A percentile compares a stretch with the other conserved stretches of the same genome.
These are phyloP conservation scores for Diaporthe australafricana DNA, from an alignment of 2,329 filamentous ascomycete genomes.

Conservation along the genomic window DNA sequence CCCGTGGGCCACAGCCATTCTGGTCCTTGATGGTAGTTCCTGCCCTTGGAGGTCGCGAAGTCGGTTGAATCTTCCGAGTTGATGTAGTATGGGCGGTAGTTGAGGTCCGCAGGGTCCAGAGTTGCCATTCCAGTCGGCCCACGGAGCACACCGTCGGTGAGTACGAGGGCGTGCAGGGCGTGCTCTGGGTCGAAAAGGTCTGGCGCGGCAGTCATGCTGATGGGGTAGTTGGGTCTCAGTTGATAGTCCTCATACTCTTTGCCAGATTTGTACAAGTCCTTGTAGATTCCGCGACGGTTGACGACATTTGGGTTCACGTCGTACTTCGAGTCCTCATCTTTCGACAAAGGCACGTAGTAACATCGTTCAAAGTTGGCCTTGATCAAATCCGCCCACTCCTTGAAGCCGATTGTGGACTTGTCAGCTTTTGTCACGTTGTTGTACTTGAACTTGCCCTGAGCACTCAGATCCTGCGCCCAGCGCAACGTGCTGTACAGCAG, in stretches of 20 bases:
- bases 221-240: slow-evolving; percentile 91
- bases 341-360: slow-evolving; percentile 83
- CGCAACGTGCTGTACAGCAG: slow-evolving; percentile 88
- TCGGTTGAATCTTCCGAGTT: slow-evolving; percentile 94
- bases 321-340: slow-evolving; percentile 79
- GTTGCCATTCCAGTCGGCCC: slow-evolving; percentile 96
- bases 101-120: slow-evolving; percentile 89
- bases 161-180: slow-evolving; percentile 81
- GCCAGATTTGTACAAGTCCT: slow-evolving; percentile 92
- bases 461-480: slow-evolving; percentile 79
- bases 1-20: slow-evolving; percentile 99
- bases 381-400: slow-evolving; percentile 83
- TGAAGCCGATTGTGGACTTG: slow-evolving; percentile 73
- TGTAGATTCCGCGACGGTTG: slow-evolving; percentile 97
- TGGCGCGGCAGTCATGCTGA: slow-evolving; percentile 94
- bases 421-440: slow-evolving; percentile 76
- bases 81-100: slow-evolving; percentile 94
- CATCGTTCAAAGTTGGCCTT: slow-evolving; percentile 90
- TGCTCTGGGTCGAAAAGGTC: slow-evolving; percentile 84
- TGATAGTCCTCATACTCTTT: slow-evolving; percentile 99
- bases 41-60: slow-evolving; percentile 91
- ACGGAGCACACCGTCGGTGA: slow-evolving; percentile 83
- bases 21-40: slow-evolving; percentile 98
- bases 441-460: slow-evolving; percentile 78
- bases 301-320: slow-evolving; percentile 83